These are phyloP conservation scores for Colletotrichum sp. DNA, from an alignment of 2,329 filamentous ascomycete genomes.

Conservation along the genomic window DNA sequence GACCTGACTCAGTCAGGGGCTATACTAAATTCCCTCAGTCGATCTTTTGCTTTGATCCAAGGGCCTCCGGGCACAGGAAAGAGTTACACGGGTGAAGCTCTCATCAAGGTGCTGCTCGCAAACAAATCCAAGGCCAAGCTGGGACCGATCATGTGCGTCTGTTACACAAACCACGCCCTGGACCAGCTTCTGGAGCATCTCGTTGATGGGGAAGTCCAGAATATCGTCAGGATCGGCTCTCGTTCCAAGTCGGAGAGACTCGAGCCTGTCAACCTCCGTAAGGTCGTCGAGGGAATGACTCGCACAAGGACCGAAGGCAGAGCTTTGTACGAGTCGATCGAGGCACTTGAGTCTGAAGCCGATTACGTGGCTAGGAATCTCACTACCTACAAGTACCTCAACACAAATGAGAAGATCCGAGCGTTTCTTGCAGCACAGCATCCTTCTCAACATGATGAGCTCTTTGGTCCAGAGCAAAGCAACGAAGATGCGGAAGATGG, in stretches of 20 bases:
- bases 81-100: conserved; percentile 61
- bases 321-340: no score
- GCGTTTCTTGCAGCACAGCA: no score
- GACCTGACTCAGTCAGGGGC: conserved; percentile 58
- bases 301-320: no score
- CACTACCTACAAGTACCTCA: no score
- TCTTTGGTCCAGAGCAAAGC: no score
- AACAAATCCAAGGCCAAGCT: conserved; percentile 43
- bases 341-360: no score
- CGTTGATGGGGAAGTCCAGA: conserved; percentile 46
- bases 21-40: conserved; percentile 56
- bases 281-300: conserved; percentile 28
- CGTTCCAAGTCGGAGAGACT: conserved; percentile 61
- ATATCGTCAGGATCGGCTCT: conserved; percentile 67
- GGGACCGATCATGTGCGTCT: conserved; percentile 57
- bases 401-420: no score
- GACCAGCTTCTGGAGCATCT: conserved; percentile 67
- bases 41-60: conserved; percentile 66
- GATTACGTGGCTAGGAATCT: no score
- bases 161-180: conserved; percentile 56
- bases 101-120: conserved; percentile 60
- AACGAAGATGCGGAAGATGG: no score
- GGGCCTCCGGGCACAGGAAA: conserved; percentile 77
- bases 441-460: no score
- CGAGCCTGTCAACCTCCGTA: conserved; percentile 52